Evolutionary conservation across 441 rosid species (phyloP).

Genomic region (Populus hybrid): DNA sequence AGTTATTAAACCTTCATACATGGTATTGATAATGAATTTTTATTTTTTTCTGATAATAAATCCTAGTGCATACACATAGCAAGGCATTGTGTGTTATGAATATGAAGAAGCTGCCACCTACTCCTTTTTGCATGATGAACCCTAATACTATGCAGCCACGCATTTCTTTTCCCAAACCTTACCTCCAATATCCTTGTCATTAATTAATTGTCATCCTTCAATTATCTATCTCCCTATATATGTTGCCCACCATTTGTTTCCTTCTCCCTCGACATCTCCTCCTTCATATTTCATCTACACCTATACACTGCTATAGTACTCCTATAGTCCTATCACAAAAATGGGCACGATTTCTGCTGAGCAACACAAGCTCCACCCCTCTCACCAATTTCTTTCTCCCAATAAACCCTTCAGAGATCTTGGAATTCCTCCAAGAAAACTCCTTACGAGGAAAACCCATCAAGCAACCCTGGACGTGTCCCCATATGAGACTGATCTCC

Average conservation of each 20-base stretch:
- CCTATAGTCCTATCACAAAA: neutral
- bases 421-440: slow-evolving; percentile 65
- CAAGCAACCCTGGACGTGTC: slow-evolving; percentile 6
- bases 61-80: slow-evolving; percentile 26
- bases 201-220: neutral
- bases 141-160: slow-evolving; percentile 62
- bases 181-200: slow-evolving; percentile 10
- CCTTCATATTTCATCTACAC: neutral
- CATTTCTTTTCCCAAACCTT: slow-evolving; percentile 21
- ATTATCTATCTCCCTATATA: slow-evolving; percentile 18
- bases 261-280: slow-evolving; percentile 15
- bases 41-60: neutral
- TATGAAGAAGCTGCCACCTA: slow-evolving; percentile 44
- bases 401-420: slow-evolving; percentile 33
- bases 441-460: slow-evolving; percentile 25
- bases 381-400: slow-evolving; percentile 26
- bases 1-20: neutral
- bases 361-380: slow-evolving; percentile 37
- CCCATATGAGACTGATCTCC: slow-evolving; percentile 25
- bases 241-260: slow-evolving; percentile 16
- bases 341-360: slow-evolving; percentile 52
- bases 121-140: slow-evolving; percentile 51
- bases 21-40: too few relatives aligned
- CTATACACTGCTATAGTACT: neutral
- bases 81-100: slow-evolving; percentile 25